A percentile compares a stretch with the other conserved stretches of the same genome.
phyloP scores from a whole-genome alignment of 192 early-diverging fungal species.

The Phlyctochytrium bullatum region DNA sequence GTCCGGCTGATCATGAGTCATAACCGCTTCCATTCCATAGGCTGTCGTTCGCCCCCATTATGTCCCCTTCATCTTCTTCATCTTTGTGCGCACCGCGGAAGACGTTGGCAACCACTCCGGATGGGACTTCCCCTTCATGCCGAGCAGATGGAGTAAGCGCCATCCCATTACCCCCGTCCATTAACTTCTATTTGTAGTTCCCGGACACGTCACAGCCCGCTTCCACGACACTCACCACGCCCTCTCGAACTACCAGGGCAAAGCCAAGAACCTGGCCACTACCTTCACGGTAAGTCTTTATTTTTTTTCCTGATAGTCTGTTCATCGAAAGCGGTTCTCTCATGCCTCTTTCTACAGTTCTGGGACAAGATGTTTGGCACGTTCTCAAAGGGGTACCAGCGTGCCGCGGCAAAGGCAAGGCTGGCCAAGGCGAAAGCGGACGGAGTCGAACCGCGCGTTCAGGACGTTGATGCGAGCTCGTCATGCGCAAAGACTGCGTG shows the following conservation, averaged over 20 bases:
- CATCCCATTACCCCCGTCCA: background rate
- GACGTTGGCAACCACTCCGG: background rate
- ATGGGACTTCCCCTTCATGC: background rate
- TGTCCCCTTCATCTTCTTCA: conserved; percentile 1
- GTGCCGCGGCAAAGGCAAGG: no score
- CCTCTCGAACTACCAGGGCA: background rate
- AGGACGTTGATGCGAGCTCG: no score
- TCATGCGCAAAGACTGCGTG: no score
- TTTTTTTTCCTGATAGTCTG: background rate
- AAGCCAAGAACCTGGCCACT: background rate
- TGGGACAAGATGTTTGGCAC: conserved; percentile 1
- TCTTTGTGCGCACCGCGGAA: background rate
- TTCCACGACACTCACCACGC: background rate
- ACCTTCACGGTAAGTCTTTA: background rate
- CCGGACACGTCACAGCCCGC: background rate
- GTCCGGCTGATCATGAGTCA: background rate
- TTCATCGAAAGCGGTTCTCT: no score
- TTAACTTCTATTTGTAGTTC: background rate
- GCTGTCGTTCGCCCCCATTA: background rate
- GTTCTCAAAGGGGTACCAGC: background rate
- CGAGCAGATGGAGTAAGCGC: background rate
- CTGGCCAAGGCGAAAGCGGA: no score
- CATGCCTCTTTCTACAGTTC: background rate
- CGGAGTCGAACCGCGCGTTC: no score
- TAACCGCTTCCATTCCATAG: background rate